Evolutionary conservation across 2,329 filamentous ascomycete genomes (phyloP).

Genomic region (Pseudogymnoascus sp.): DNA sequence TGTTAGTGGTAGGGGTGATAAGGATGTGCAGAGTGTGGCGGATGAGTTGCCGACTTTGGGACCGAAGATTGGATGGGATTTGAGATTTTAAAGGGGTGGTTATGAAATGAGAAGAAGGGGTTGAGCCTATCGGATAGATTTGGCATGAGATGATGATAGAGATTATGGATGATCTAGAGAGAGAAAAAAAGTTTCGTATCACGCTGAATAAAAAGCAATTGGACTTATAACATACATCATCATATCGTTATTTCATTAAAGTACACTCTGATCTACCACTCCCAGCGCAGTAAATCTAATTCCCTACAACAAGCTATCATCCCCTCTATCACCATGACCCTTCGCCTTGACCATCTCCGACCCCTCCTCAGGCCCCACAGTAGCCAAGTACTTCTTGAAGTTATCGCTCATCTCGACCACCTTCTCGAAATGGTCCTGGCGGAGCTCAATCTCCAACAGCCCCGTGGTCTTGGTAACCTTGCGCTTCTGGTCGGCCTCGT

Average conservation of each 20-base stretch:
- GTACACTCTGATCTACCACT: neutral
- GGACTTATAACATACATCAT: neutral
- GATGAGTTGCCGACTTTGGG: constrained; percentile 86
- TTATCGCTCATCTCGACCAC: constrained; percentile 19
- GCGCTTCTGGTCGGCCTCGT: constrained; percentile 16
- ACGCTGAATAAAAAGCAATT: constrained; percentile 4
- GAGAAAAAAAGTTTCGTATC: neutral
- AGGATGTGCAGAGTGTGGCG: constrained; percentile 97
- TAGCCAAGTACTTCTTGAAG: constrained; percentile 20
- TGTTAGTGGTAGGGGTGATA: constrained; percentile 87
- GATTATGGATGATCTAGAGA: neutral
- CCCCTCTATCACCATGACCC: constrained; percentile 17
- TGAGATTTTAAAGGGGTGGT: constrained; percentile 45
- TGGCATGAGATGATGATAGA: neutral
- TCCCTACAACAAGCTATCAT: constrained; percentile 17
- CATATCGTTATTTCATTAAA: neutral
- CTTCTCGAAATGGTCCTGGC: constrained; percentile 21
- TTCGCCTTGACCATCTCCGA: constrained; percentile 1
- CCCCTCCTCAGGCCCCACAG: constrained; percentile 11
- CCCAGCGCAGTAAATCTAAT: constrained; percentile 2
- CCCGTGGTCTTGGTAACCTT: neutral
- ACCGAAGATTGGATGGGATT: constrained; percentile 73
- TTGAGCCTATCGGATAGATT: neutral
- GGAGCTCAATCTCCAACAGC: constrained; percentile 11
- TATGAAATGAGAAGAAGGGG: neutral